Base-by-base conservation (phyloP, 345 rosid genomes). In the Populus alba region DNA sequence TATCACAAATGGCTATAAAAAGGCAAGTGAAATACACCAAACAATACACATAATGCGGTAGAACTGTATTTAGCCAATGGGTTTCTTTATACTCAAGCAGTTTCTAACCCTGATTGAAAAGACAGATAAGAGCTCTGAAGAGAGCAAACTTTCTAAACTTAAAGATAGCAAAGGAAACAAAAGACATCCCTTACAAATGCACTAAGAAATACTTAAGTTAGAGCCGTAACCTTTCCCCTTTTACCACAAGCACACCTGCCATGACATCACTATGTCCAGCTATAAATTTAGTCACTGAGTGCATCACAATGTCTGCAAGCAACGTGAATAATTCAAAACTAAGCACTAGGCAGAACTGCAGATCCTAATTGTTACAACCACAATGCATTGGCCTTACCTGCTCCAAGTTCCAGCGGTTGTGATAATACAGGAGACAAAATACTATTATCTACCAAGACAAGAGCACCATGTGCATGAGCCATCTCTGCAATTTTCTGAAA, bases 231-330 rank as follows among this genome's bases (percentile, higher is more conserved):
- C 97, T 96, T 88, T 94, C 92, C 70, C 93, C 97, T 86, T 87
- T 96, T 45, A 94, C 97, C n/a, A 96, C 91, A 83, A 96, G 95
- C 69, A 92, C 99, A 51, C 98, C 98, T 20, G 95, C 98, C 98
- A 94, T 96, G 71, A 96, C 82, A 84, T 96, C 97, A 82, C 98
- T 91, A 79, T 94, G 99, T 78, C 99, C 98, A 35, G 97, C 87
- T 78, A 92, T 89, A 80, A 96, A 96, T 78, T 96, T 94, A 51
- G 99, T 96, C 77, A 97, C 98, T 0, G 99, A 96, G 75, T 94
- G 97, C 99, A 96, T 94, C 71, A 94, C 98, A 47, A 94, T 96
- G 80, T 96, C 99, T 91, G 89, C 79, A 79, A 86, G 37, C 49
- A 22, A 67, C 11, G 68, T 78, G 38, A 35, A 78, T 23, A 83